These are phyloP conservation scores for Euphorbia peplus DNA, from an alignment of 345 rosid species.

Conservation along the genomic window DNA sequence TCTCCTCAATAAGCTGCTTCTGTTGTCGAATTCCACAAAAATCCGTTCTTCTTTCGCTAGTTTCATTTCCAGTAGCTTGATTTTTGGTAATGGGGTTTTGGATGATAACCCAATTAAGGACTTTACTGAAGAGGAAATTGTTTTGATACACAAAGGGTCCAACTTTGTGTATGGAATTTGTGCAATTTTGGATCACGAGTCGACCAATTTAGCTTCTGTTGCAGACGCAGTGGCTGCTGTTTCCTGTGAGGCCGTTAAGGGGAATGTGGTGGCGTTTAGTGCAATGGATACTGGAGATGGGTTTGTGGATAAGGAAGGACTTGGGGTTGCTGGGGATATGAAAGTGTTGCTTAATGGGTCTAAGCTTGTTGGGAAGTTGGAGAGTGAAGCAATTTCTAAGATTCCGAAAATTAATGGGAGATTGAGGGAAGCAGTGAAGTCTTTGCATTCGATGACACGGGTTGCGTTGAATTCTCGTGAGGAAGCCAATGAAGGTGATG, in stretches of 20 bases:
- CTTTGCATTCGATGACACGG: slow-evolving; percentile 49
- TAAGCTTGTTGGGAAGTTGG: slow-evolving; percentile 45
- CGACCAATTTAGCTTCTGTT: slow-evolving; percentile 44
- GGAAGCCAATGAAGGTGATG: slow-evolving; percentile 12
- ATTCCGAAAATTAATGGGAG: slow-evolving; percentile 56
- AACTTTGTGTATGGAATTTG: slow-evolving; percentile 45
- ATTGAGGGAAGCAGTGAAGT: slow-evolving; percentile 54
- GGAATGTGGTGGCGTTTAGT: slow-evolving; percentile 45
- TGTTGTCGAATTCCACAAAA: slow-evolving; percentile 25
- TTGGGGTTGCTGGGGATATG: slow-evolving; percentile 66
- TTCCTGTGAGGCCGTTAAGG: slow-evolving; percentile 67
- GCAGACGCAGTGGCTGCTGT: slow-evolving; percentile 62
- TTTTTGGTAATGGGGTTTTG: slow-evolving; percentile 11
- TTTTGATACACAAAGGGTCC: slow-evolving; percentile 33
- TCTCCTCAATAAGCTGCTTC: slow-evolving; percentile 61
- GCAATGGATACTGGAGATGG: slow-evolving; percentile 69
- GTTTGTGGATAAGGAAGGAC: slow-evolving; percentile 53
- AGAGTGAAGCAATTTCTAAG: slow-evolving; percentile 38
- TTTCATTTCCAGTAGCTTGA: slow-evolving; percentile 33
- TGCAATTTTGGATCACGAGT: slow-evolving; percentile 53
- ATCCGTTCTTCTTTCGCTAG: slow-evolving; percentile 41
- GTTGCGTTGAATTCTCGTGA: slow-evolving; percentile 50
- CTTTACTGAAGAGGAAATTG: slow-evolving; percentile 46
- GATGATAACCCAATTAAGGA: slow-evolving; percentile 23
- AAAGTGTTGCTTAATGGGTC: slow-evolving; percentile 72